A percentile compares a stretch with the other conserved stretches of the same genome.
These are phyloP conservation scores for Phytophthora meadii DNA, from an alignment of 352 stramenopile species.

Conservation along the genomic window DNA sequence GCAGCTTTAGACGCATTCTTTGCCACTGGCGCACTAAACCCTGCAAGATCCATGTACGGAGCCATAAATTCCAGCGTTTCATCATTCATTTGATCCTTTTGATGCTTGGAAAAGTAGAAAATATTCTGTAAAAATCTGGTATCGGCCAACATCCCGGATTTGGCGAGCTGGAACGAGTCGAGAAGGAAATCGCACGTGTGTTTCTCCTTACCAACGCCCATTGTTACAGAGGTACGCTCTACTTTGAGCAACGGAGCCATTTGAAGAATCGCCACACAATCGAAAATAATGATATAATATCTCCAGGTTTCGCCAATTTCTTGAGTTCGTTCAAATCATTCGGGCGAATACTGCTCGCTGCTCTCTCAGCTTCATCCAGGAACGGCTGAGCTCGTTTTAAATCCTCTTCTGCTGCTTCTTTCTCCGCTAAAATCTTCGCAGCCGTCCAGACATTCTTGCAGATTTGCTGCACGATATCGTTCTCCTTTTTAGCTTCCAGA, in stretches of 20 bases:
- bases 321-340: conserved; percentile 94
- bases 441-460: conserved; percentile 85
- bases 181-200: conserved; percentile 84
- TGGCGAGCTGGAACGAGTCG: conserved; percentile 88
- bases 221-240: conserved; percentile 60
- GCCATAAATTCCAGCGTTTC: conserved; percentile 93
- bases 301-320: conserved; percentile 89
- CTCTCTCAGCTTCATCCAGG: conserved; percentile 88
- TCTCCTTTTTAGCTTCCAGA: conserved; percentile 91
- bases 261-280: conserved; percentile 90
- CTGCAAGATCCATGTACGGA: conserved; percentile 90
- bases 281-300: conserved; percentile 95
- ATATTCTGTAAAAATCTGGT: conserved; percentile 90
- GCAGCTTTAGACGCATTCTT: conserved; percentile 92
- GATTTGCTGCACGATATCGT: conserved; percentile 89
- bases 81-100: conserved; percentile 94
- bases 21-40: conserved; percentile 80
- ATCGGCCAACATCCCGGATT: conserved; percentile 88
- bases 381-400: conserved; percentile 92
- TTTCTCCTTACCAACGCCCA: conserved; percentile 90
- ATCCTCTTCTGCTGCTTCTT: conserved; percentile 88
- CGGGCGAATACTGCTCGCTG: conserved; percentile 88
- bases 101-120: conserved; percentile 90
- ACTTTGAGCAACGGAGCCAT: conserved; percentile 85
- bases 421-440: conserved; percentile 81